Evolutionary conservation across 192 early-diverging fungal species (phyloP).

Genomic region (Phlyctochytrium arcticum): DNA sequence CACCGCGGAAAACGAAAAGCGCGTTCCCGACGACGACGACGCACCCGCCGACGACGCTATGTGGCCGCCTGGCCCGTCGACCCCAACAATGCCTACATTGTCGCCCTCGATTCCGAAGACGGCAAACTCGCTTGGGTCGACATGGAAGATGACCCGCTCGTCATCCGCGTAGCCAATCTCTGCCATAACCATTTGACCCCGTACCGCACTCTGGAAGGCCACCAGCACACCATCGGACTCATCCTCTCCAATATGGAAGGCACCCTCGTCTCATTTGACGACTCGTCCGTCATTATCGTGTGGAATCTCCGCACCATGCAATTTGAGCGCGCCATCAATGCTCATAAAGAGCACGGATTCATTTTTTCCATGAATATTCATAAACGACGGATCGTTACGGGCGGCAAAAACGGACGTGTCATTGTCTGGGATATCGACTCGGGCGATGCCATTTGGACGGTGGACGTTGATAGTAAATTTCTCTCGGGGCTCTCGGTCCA

Average conservation of each 20-base stretch:
- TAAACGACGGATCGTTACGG: conserved; percentile 32
- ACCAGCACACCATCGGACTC: conserved; percentile 25
- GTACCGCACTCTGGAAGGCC: conserved; percentile 8
- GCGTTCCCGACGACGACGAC: neutral
- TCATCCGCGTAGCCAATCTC: neutral
- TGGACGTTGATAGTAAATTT: conserved; percentile 25
- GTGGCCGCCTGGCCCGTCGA: conserved; percentile 30
- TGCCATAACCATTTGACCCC: neutral
- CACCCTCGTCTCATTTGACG: conserved; percentile 29
- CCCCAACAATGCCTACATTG: conserved; percentile 25
- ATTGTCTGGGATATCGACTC: conserved; percentile 31
- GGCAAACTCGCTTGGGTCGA: conserved; percentile 9
- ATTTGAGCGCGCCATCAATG: conserved; percentile 28
- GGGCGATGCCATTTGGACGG: conserved; percentile 5
- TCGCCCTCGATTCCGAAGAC: conserved; percentile 26
- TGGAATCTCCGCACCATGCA: conserved; percentile 26
- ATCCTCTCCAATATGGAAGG: conserved; percentile 33
- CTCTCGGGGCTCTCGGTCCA: conserved; percentile 11
- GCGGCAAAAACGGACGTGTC: conserved; percentile 29
- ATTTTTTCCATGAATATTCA: conserved; percentile 37
- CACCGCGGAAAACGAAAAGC: neutral
- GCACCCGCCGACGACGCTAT: neutral
- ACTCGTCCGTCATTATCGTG: conserved; percentile 25
- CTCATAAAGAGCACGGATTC: conserved; percentile 25
- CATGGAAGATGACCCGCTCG: neutral